These are phyloP conservation scores for Globisporangium middletonii DNA, from an alignment of 352 stramenopile species.

Conservation along the genomic window DNA sequence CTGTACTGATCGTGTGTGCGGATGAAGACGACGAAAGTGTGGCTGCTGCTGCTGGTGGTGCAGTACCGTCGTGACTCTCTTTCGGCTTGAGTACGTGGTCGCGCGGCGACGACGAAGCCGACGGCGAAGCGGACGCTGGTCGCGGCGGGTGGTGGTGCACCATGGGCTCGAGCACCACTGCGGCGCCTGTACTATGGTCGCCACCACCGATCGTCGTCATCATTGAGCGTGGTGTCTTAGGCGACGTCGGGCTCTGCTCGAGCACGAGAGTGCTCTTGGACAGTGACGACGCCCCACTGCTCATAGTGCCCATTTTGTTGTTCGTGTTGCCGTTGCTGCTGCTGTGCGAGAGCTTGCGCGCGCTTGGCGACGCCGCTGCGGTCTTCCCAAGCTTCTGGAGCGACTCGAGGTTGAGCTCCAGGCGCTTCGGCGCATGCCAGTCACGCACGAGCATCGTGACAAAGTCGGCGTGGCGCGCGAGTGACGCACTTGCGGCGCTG, in stretches of 20 bases:
- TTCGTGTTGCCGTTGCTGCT: constrained; percentile 2
- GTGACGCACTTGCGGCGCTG: constrained; percentile 6
- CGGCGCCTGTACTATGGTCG: neutral
- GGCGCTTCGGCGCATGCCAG: constrained; percentile 54
- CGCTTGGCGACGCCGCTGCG: neutral
- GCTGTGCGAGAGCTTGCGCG: constrained; percentile 6
- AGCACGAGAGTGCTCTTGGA: neutral
- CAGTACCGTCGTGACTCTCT: constrained; percentile 9
- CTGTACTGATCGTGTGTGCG: too few species aligned
- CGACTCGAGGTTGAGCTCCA: constrained; percentile 70
- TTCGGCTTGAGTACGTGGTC: constrained; percentile 19
- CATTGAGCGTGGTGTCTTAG: neutral
- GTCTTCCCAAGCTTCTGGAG: constrained; percentile 39
- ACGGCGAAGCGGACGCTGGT: constrained; percentile 4
- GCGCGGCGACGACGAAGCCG: too few species aligned
- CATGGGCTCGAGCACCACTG: constrained; percentile 9
- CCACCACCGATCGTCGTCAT: neutral
- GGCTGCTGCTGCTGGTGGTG: too few species aligned
- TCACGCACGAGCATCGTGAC: constrained; percentile 34
- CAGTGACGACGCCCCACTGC: neutral
- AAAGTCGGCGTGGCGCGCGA: constrained; percentile 31
- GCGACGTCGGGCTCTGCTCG: constrained; percentile 6
- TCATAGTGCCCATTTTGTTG: too few species aligned
- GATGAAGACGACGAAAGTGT: too few species aligned
- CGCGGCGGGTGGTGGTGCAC: constrained; percentile 1